Base-by-base conservation (phyloP, 2,329 filamentous ascomycete genomes). In the Curvularia spicifera region DNA sequence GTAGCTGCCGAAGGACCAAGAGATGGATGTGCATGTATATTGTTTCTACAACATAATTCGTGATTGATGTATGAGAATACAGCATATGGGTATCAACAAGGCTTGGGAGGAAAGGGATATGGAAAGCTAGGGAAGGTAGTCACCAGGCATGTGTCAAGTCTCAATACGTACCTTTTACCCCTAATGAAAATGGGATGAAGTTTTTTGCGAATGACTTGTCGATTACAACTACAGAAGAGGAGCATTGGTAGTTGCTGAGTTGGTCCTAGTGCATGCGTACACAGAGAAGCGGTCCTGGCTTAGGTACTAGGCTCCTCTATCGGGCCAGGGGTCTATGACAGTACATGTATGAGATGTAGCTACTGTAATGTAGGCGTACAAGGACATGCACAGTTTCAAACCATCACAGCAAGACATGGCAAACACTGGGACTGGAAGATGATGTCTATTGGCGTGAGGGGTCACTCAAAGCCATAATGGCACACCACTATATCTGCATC, bases 391-490 rank as follows among this genome's bases (percentile, higher is more conserved):
- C 39, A 50, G 28, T 13, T 29, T 15, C 39, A 13, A 8, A 29
- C 22, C 29, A 37, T 5, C 26, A 39, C 42, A 42, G 22, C 53
- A 22, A 54, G 39, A 57, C 46, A 51, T 31, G 35, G 20, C 33
- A 49, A 42, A 31, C 37, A 52, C 45, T 67, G 63, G 59, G 53
- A 67, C 39, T 71, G 65, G 63, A 69, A 60, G 62, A 70, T 69
- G 65, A 67, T 69, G 61, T 72, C 67, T 70, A 72, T 73, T 72
- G 69, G 71, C 67, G 68, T 70, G 70, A 71, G 70, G 69, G 71
- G 69, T 73, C 61, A 67, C 70, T 69, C 70, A 68, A 64, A 65
- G 69, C 74, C 73, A 74, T 69, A 64, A 69, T 65, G 70, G 69
- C 72, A 73, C 70, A 71, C 65, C 64, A 63, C 63, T 67, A 63